Evolutionary conservation across 768 basidiomycete species (phyloP), one percentile per base, ranked within the genome.

Genomic region (Asterophora parasitica): DNA sequence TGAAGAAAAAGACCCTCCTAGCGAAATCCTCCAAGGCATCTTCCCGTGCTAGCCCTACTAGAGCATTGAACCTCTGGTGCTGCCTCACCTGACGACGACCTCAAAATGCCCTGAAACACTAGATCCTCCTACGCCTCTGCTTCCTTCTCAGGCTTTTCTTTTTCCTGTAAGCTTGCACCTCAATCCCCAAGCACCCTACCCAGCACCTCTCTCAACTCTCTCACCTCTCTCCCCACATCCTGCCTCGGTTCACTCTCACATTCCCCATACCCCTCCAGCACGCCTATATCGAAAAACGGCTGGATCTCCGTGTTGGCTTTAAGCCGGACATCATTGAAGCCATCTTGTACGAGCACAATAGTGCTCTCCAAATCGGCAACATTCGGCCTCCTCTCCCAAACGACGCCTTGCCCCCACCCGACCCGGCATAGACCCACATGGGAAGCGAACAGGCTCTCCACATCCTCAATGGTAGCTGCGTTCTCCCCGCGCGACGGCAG

Each of bases 381-480:
- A 42, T 19, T 8, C 10, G 26, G 13, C 10, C 28, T n/a, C 4
- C 55, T 46, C 42, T 58, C 57, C 59, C 57, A 58, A 13, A 61
- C 54, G 11, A 52, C 33, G 10, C 52, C 48, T 8, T 48, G 48
- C 4, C 48, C 53, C 7, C 58, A 35, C 7, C 59, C 59, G 20
- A 58, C 55, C 33, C 51, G 53, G 27, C 42, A 46, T 13, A 61
- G 33, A 33, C 19, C 48, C 2, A 48, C 42, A 23, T 55, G 53
- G 17, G 51, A 36, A 13, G 10, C 35, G 48, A 61, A 61, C 11
- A 61, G 49, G 3, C 50, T 32, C 1, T 48, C 13, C 38, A 61
- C 45, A 42, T 58, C 59, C 16, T 17, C 28, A 17, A 52, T 1
- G 4, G 53, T 55, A 15, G 26, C 19, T 6, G 45, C 35, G 48